Conservation (phyloP, 2,329 filamentous ascomycete species). For the Penicillium brasilianum region DNA sequence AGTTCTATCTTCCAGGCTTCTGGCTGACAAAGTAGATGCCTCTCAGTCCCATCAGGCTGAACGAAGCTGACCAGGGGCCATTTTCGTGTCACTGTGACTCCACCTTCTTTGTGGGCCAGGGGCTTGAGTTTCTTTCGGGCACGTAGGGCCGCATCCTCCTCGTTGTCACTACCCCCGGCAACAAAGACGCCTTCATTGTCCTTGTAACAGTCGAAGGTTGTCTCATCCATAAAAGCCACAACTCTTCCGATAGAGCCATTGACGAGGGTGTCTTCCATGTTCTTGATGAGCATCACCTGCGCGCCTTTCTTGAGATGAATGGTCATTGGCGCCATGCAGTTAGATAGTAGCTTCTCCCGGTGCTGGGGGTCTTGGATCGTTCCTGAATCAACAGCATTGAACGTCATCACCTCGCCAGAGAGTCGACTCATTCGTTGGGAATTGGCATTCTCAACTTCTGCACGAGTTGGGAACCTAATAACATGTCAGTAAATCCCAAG, state of each 20-base stretch:
- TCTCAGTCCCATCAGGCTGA: conserved; percentile 74
- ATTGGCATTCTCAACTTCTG: conserved; percentile 89
- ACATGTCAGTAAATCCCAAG: conserved; percentile 27
- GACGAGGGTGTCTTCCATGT: conserved; percentile 90
- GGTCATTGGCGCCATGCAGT: conserved; percentile 88
- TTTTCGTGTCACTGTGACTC: conserved; percentile 58
- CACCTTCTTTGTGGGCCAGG: conserved; percentile 55
- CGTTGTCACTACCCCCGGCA: conserved; percentile 53
- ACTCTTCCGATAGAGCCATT: conserved; percentile 94
- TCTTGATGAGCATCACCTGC: conserved; percentile 99
- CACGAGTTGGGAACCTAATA: conserved; percentile 77
- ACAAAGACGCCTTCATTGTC: conserved; percentile 63
- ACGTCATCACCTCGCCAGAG: conserved; percentile 69
- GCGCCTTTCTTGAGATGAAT: conserved; percentile 87
- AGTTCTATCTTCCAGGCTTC: conserved; percentile 97
- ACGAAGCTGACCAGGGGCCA: conserved; percentile 88
- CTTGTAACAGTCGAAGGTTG: conserved; percentile 63
- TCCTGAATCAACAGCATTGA: conserved; percentile 76
- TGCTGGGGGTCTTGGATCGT: conserved; percentile 66
- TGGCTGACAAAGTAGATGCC: conserved; percentile 78
- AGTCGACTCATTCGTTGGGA: conserved; percentile 72
- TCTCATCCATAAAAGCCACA: conserved; percentile 75
- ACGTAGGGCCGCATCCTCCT: conserved; percentile 48
- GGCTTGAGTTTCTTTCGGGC: conserved; percentile 63
- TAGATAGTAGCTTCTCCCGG: conserved; percentile 78